Evolutionary conservation across 306 rosid species (phyloP).

Genomic region (Castanea sativa): DNA sequence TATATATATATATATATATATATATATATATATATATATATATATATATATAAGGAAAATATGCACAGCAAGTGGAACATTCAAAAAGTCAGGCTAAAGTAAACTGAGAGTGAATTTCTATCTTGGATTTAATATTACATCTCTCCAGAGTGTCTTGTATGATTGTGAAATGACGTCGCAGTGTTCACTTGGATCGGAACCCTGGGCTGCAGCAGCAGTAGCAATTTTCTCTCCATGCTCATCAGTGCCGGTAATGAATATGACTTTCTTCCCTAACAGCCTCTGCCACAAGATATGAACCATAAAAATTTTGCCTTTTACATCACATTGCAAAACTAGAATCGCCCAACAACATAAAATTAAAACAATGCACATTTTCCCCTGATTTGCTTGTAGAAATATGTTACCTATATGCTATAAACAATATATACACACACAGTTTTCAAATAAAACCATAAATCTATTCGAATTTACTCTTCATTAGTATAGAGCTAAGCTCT

Average conservation of each 20-base stretch:
- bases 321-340: not conserved
- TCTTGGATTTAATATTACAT: slow-evolving; percentile 42
- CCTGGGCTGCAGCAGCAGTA: slow-evolving; percentile 70
- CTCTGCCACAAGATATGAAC: slow-evolving; percentile 46
- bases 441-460: not conserved
- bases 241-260: slow-evolving; percentile 88
- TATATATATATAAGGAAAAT: not conserved
- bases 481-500: not conserved
- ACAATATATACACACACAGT: not conserved
- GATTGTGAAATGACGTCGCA: slow-evolving; percentile 77
- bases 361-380: not conserved
- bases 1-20: no score
- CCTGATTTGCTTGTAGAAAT: not conserved
- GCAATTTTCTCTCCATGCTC: slow-evolving; percentile 99
- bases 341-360: not conserved
- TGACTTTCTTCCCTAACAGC: slow-evolving; percentile 71
- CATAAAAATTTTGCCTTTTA: slow-evolving; percentile 8
- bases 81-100: not conserved
- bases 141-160: slow-evolving; percentile 75
- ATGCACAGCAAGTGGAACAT: slow-evolving; percentile 1
- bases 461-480: not conserved
- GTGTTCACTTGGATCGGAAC: slow-evolving; percentile 70
- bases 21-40: no score
- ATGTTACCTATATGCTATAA: not conserved
- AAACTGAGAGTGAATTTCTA: slow-evolving; percentile 3